Percentiles rank a stretch among this genome's conserved stretches.
Evolutionary conservation across 2,329 filamentous ascomycete genomes (phyloP).

Genomic region (Monosporascus cannonballus): DNA sequence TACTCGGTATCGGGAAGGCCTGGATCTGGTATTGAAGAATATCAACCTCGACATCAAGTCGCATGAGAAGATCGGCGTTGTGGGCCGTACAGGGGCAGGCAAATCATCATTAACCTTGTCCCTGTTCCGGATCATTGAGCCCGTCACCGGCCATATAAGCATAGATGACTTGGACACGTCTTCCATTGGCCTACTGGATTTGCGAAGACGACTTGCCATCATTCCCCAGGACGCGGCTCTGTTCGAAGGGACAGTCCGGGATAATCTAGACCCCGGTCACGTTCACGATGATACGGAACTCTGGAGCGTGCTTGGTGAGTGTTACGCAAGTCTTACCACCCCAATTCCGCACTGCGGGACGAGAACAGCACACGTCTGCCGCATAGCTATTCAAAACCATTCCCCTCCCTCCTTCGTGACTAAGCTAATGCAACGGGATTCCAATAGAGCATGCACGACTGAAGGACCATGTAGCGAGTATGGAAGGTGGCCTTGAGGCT

Average conservation of each 20-base stretch:
- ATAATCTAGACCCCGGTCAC: conserved; percentile 92
- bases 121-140: conserved; percentile 93
- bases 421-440: conserved; percentile 31
- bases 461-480: conserved; percentile 79
- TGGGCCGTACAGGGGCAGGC: conserved; percentile 90
- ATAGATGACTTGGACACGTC: conserved; percentile 90
- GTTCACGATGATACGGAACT: conserved; percentile 95
- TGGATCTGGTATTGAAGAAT: conserved; percentile 90
- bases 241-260: conserved; percentile 87
- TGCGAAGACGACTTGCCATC: conserved; percentile 85
- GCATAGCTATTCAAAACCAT: conserved; percentile 11
- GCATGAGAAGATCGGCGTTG: conserved; percentile 96
- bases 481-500: conserved; percentile 87
- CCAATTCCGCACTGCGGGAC: conserved; percentile 13
- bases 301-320: conserved; percentile 87
- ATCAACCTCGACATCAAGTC: conserved; percentile 89
- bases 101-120: conserved; percentile 92
- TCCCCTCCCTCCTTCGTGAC: conserved; percentile 12
- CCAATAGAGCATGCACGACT: conserved; percentile 79
- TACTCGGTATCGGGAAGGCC: conserved; percentile 80
- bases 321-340: conserved; percentile 17
- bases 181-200: conserved; percentile 80
- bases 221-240: conserved; percentile 97
- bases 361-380: conserved; percentile 16
- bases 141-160: conserved; percentile 72